These are phyloP conservation scores for Bacidia rubella DNA, from an alignment of 495 filamentous ascomycete species.

Conservation along the genomic window DNA sequence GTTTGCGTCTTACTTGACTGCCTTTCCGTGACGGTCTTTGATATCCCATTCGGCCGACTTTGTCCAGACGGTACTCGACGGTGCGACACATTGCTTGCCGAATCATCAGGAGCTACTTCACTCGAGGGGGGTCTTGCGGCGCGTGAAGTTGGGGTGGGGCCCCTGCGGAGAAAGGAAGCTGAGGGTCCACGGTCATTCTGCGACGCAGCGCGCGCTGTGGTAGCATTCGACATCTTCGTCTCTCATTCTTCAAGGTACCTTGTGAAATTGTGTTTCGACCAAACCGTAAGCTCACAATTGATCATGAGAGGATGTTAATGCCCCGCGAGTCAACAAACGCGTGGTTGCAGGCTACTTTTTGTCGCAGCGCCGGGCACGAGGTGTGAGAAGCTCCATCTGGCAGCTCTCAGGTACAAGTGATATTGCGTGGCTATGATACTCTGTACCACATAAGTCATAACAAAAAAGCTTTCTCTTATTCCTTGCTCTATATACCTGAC, in stretches of 20 bases:
- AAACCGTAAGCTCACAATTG: neutral
- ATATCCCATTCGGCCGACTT: slow-evolving; percentile 11
- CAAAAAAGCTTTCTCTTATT: too few species aligned
- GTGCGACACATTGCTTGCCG: slow-evolving; percentile 16
- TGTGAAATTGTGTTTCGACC: neutral
- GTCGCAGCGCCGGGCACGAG: neutral
- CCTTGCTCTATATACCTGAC: too few species aligned
- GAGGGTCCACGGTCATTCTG: slow-evolving; percentile 9
- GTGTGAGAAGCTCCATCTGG: neutral
- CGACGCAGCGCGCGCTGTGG: neutral
- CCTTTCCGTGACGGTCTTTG: slow-evolving; percentile 17
- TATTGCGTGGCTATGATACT: too few species aligned
- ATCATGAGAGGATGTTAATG: neutral
- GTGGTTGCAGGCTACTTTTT: too few species aligned
- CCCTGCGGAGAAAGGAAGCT: slow-evolving; percentile 14
- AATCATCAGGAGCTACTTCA: slow-evolving; percentile 18
- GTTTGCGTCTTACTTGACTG: slow-evolving; percentile 39
- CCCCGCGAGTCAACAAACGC: neutral
- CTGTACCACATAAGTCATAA: too few species aligned
- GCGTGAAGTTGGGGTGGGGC: slow-evolving; percentile 10
- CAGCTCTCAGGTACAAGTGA: too few species aligned
- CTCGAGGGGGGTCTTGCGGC: slow-evolving; percentile 14
- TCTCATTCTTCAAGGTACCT: neutral
- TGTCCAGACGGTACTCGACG: slow-evolving; percentile 9
- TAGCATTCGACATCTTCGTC: slow-evolving; percentile 9